Base-by-base conservation (phyloP, 2,329 filamentous ascomycete species). In the Verticillium nubilum region DNA sequence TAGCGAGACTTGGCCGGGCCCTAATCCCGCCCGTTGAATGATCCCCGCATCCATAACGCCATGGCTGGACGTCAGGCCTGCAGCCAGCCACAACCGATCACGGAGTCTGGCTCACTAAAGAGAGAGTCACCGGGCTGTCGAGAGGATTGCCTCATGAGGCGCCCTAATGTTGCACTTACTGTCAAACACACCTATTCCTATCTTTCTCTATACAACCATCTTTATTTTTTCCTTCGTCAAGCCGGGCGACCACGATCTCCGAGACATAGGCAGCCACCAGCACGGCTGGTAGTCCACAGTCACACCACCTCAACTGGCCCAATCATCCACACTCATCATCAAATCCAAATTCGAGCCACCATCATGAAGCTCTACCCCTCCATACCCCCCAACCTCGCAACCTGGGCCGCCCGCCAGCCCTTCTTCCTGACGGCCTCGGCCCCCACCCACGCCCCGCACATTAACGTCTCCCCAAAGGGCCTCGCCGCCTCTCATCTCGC, bases 391-490 rank as follows among this genome's bases (percentile, higher is more conserved):
- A 76, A 86, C 29, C 80, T 90, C 33, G 76, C 79, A 59, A 73
- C 78, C 47, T 92, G 89, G 87, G 83, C 86, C 56, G 78, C 86
- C 54, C 72, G 77, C 12, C 90, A 93, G 66, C 83, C 86, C 59
- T 76, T 93, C 66, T 92, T 92, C 80, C 92, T 89, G 77, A 87
- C 89, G 12, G 87, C 85, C 47, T 90, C 87, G 15, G 88, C 90
- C 0, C 88, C 89, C 0, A 80, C 86, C 27, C 79, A 80, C n/a
- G 86, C 84, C 23, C 73, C 76, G 2, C 89, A 93, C 74, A 78
- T 93, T 76, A 93, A 93, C 67, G 75, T 92, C 59, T 92, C 89
- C 0, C 88, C 90, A 55, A 92, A 93, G 72, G 89, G 90, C 55
- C 80, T 88, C 25, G 77, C 84, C 0, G 78, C 81, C 19, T 75